These are phyloP conservation scores for Alliaria petiolata DNA, from an alignment of 345 rosid species.

Conservation along the genomic window DNA sequence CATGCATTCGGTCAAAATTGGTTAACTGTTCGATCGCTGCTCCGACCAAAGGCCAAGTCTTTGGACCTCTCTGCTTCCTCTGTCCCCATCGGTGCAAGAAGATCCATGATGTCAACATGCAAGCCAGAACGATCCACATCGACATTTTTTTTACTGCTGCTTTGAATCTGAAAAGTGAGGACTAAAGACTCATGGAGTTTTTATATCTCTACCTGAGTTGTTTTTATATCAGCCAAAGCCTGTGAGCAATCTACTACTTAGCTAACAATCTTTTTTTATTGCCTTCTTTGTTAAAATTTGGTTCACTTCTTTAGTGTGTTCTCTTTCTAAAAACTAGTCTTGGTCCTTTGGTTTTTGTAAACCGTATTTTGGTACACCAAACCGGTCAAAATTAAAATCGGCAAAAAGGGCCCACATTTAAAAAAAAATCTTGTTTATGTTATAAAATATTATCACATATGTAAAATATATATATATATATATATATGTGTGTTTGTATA, in stretches of 20 bases:
- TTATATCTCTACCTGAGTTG: slow-evolving; percentile 12
- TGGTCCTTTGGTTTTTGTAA: not conserved
- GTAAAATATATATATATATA: too few relatives aligned
- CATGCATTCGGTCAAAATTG: slow-evolving; percentile 85
- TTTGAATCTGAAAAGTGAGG: slow-evolving; percentile 16
- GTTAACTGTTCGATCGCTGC: slow-evolving; percentile 79
- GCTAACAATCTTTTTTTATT: slow-evolving; percentile 35
- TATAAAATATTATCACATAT: too few relatives aligned
- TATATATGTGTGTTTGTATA: too few relatives aligned
- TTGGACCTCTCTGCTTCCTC: slow-evolving; percentile 68
- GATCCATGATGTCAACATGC: slow-evolving; percentile 57
- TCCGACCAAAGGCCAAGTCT: slow-evolving; percentile 93
- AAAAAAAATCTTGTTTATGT: not conserved
- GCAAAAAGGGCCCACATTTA: not conserved
- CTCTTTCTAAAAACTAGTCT: not conserved
- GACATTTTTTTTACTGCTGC: slow-evolving; percentile 27
- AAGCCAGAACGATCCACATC: slow-evolving; percentile 35
- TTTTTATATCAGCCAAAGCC: slow-evolving; percentile 20
- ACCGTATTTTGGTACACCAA: slow-evolving; percentile 3
- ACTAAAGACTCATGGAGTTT: not conserved
- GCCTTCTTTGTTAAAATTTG: not conserved
- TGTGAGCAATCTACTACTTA: slow-evolving; percentile 32
- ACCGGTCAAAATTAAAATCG: slow-evolving; percentile 2
- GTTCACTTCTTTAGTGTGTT: slow-evolving; percentile 26
- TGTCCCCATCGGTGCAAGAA: slow-evolving; percentile 72